Base-by-base conservation (phyloP, 768 basidiomycete genomes). In the Mycena chlorophos region DNA sequence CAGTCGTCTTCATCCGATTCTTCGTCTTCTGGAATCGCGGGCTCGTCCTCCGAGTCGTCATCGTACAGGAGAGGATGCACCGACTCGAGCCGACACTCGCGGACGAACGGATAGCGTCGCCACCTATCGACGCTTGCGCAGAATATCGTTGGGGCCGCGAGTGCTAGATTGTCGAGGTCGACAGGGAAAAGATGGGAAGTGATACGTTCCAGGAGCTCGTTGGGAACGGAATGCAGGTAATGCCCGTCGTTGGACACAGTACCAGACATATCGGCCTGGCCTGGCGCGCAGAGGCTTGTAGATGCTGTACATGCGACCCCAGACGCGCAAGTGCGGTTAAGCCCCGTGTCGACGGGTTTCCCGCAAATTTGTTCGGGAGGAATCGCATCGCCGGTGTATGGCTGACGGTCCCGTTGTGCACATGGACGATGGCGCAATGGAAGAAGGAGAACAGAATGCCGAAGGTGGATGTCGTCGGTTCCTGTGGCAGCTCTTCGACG, bases 391-490 rank as follows among this genome's bases (percentile, higher is more conserved):
- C 51, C 1, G 56, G 23, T n/a, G 56, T 63, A 20, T 57, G 55
- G 12, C 31, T 50, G 34, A 56, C 52, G 6, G 34, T 46, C 20
- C 23, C 20, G 10, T 22, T 40, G 2, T 49, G 6, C 38, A 22
- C 43, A 23, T 61, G 55, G 3, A 65, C 46, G 20, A 65, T 39
- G n/a, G 57, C 57, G 23, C 64, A 65, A 50, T 67, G 62, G 52
- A 62, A 64, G 13, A 66, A 55, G 1, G 63, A 66, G 43, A 62
- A 66, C 0, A 58, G 29, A 27, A 63, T 47, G 23, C 61, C 63
- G 31, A 57, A 59, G 4, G 27, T 23, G 14, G 49, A 14, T 5
- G 14, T 38, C 6, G 40, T 37, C 8, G 8, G 6, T 23, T 5
- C 5, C 13, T 23, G 5, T 6, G 5, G 12, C 45, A 46, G 6